Evolutionary conservation across 129 eudicot genomes (phyloP).

Genomic region (Pittosporum tobira): DNA sequence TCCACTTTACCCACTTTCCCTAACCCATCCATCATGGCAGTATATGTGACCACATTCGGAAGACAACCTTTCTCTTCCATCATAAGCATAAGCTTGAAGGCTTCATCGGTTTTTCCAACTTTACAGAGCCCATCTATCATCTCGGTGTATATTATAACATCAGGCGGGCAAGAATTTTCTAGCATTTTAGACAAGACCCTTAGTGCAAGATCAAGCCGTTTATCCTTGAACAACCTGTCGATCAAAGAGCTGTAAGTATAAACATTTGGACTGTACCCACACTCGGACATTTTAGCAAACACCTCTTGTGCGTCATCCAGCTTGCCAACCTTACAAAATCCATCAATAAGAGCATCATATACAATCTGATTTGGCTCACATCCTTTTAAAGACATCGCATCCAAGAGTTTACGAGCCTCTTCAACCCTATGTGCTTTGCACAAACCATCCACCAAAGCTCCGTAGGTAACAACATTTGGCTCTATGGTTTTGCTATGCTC

Average conservation of each 20-base stretch:
- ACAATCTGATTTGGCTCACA: constrained; percentile 83
- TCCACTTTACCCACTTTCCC: constrained; percentile 62
- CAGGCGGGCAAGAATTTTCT: constrained; percentile 64
- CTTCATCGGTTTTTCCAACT: constrained; percentile 79
- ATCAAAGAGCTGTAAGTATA: constrained; percentile 79
- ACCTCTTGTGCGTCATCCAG: constrained; percentile 76
- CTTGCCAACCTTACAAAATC: constrained; percentile 76
- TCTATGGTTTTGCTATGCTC: constrained; percentile 23
- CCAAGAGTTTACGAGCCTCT: constrained; percentile 65
- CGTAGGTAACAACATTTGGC: constrained; percentile 89
- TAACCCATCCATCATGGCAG: constrained; percentile 85
- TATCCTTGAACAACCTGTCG: constrained; percentile 79
- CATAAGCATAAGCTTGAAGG: constrained; percentile 81
- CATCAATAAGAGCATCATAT: constrained; percentile 93
- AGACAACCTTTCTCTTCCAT: constrained; percentile 87
- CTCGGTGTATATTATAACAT: constrained; percentile 74
- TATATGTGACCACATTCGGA: constrained; percentile 92
- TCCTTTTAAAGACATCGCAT: constrained; percentile 61
- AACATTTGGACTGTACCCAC: constrained; percentile 60
- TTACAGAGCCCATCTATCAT: constrained; percentile 95
- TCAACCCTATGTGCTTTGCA: constrained; percentile 74
- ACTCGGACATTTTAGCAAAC: constrained; percentile 55
- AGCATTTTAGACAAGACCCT: constrained; percentile 79
- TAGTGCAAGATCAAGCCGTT: constrained; percentile 81
- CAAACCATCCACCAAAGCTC: constrained; percentile 90